phyloP scores from a whole-genome alignment of 75 land plant genomes.

The Picea sitchensis region DNA sequence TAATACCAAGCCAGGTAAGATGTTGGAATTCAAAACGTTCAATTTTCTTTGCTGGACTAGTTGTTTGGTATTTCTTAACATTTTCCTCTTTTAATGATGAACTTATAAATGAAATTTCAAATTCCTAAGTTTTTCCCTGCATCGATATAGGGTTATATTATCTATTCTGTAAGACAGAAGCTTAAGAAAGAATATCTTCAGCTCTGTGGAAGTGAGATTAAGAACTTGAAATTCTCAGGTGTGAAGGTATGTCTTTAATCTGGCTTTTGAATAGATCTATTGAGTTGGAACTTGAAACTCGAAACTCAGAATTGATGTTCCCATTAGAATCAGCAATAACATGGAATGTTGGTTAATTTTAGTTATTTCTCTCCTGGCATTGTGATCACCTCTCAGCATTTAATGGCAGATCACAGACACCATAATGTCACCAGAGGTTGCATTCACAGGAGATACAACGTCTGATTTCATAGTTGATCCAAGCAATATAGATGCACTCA shows the following conservation, averaged over 20 bases:
- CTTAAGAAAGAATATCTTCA: constrained; percentile 84
- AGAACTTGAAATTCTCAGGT: constrained; percentile 74
- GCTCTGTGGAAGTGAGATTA: constrained; percentile 77
- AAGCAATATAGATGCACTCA: constrained; percentile 51
- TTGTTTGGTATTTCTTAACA: not conserved
- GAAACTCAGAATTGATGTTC: too few relatives aligned
- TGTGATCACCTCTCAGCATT: too few relatives aligned
- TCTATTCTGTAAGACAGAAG: constrained; percentile 87
- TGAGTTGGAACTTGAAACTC: too few relatives aligned
- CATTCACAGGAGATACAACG: constrained; percentile 83
- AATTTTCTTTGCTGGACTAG: not conserved
- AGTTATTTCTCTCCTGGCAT: too few relatives aligned
- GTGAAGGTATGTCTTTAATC: constrained; percentile 64
- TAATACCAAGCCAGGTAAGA: constrained; percentile 84
- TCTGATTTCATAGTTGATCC: constrained; percentile 61
- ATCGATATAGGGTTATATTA: constrained; percentile 76
- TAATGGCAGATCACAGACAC: constrained; percentile 73
- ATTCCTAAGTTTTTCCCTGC: constrained; percentile 4
- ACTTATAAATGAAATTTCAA: not conserved
- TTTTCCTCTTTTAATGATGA: not conserved
- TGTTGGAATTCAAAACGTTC: not conserved
- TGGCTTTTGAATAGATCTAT: not conserved
- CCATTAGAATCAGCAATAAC: too few relatives aligned
- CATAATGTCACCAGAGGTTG: constrained; percentile 79
- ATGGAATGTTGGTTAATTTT: too few relatives aligned